Conservation (phyloP, 2,329 filamentous ascomycete species). For the Penicillium griseofulvum region DNA sequence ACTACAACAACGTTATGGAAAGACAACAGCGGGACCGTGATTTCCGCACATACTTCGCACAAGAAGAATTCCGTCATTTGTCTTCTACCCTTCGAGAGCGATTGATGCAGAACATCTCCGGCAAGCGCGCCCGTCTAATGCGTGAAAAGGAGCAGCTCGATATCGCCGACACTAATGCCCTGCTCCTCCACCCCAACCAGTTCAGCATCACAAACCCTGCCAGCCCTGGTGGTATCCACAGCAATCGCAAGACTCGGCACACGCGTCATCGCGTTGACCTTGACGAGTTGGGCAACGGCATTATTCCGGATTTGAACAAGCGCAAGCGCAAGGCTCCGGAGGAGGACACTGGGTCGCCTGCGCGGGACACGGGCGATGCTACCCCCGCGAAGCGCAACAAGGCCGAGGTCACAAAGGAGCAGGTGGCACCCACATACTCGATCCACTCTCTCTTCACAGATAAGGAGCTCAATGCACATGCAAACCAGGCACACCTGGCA, state of each 20-base stretch:
- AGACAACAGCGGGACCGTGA: slow-evolving; percentile 57
- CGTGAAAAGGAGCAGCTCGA: slow-evolving; percentile 67
- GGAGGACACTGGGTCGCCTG: slow-evolving; percentile 59
- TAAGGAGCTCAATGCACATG: slow-evolving; percentile 62
- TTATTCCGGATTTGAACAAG: slow-evolving; percentile 50
- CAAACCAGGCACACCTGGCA: slow-evolving; percentile 60
- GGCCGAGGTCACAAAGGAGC: slow-evolving; percentile 54
- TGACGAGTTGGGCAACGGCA: slow-evolving; percentile 52
- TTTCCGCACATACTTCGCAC: slow-evolving; percentile 61
- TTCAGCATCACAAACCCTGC: slow-evolving; percentile 65
- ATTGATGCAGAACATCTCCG: slow-evolving; percentile 56
- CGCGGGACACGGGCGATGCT: slow-evolving; percentile 47
- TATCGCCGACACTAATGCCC: slow-evolving; percentile 63
- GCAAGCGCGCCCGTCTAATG: slow-evolving; percentile 57
- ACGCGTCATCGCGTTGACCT: slow-evolving; percentile 57
- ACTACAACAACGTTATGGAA: slow-evolving; percentile 55
- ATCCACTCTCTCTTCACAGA: slow-evolving; percentile 66
- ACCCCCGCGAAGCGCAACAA: slow-evolving; percentile 54
- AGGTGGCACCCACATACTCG: slow-evolving; percentile 58
- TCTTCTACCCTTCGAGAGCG: slow-evolving; percentile 60
- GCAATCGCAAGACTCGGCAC: slow-evolving; percentile 62
- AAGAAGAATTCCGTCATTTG: slow-evolving; percentile 61
- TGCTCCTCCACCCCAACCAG: slow-evolving; percentile 64
- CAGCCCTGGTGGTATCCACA: slow-evolving; percentile 60
- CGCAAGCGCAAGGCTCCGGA: slow-evolving; percentile 60